Conservation (phyloP, 306 rosid species). For the Cucumis cinereus region DNA sequence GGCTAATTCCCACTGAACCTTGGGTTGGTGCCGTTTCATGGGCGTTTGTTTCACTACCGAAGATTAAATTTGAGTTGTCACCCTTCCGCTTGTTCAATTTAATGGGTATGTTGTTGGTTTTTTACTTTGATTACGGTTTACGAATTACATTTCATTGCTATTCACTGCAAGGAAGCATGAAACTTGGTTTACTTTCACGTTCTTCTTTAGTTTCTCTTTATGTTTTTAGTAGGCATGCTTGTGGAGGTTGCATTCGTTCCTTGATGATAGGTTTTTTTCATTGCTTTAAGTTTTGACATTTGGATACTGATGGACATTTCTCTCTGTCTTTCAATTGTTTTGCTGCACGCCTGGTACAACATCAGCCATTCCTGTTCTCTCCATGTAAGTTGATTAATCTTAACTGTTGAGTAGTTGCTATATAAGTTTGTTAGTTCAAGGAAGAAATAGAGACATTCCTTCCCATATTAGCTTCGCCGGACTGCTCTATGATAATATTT, state of each 20-base stretch:
- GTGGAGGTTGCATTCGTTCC: not conserved
- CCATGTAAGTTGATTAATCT: constrained; percentile 59
- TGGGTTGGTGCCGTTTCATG: constrained; percentile 96
- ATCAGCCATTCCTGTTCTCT: constrained; percentile 97
- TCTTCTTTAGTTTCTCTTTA: not conserved
- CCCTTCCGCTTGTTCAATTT: constrained; percentile 94
- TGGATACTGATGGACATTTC: constrained; percentile 33
- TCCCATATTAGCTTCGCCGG: not conserved
- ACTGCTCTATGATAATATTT: not conserved
- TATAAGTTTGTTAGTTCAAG: not conserved
- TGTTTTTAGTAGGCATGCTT: not conserved
- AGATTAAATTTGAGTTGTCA: constrained; percentile 86
- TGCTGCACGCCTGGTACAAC: constrained; percentile 27
- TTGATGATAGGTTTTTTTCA: not conserved
- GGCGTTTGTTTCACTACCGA: constrained; percentile 99
- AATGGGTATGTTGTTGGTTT: constrained; percentile 56
- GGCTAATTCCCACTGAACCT: constrained; percentile 80
- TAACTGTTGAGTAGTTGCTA: constrained; percentile 6
- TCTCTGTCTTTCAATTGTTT: constrained; percentile 14
- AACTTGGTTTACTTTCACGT: not conserved
- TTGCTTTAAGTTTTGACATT: not conserved
- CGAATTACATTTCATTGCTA: not conserved
- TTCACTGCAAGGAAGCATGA: not conserved
- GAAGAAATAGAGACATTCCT: not conserved
- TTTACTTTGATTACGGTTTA: not conserved